Conservation (phyloP, 2,329 filamentous ascomycete species). For the Waltergamsia citrina region DNA sequence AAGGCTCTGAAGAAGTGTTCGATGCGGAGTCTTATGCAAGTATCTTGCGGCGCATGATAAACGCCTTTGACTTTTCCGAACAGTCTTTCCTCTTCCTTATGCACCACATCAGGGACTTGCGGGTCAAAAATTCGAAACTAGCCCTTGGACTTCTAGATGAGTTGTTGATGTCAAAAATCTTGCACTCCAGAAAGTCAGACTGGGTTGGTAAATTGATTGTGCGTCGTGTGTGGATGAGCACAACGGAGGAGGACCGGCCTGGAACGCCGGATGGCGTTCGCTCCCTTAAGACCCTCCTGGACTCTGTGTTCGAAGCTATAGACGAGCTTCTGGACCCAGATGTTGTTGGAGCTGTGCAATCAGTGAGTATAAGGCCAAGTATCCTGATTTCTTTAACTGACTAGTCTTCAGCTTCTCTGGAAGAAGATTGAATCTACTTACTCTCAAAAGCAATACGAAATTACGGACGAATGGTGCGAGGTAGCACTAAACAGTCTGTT, state of each 20-base stretch:
- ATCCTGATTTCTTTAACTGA: neutral
- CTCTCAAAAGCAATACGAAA: slow-evolving; percentile 37
- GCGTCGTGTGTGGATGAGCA: slow-evolving; percentile 57
- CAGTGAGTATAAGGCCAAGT: slow-evolving; percentile 31
- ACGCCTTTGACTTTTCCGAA: slow-evolving; percentile 48
- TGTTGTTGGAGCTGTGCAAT: slow-evolving; percentile 59
- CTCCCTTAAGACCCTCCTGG: slow-evolving; percentile 15
- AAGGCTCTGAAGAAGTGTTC: slow-evolving; percentile 33
- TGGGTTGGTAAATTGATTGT: slow-evolving; percentile 65
- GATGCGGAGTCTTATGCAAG: slow-evolving; percentile 36
- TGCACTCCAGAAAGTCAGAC: slow-evolving; percentile 33
- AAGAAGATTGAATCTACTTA: slow-evolving; percentile 59
- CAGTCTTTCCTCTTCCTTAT: slow-evolving; percentile 57
- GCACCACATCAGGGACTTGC: slow-evolving; percentile 57
- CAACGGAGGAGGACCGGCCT: slow-evolving; percentile 28
- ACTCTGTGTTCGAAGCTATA: slow-evolving; percentile 30
- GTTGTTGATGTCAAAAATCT: slow-evolving; percentile 49
- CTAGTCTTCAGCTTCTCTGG: slow-evolving; percentile 60
- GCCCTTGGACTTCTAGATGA: slow-evolving; percentile 48
- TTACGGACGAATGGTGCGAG: slow-evolving; percentile 61
- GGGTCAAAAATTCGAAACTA: slow-evolving; percentile 38
- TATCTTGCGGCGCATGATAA: slow-evolving; percentile 53
- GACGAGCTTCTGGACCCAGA: slow-evolving; percentile 41
- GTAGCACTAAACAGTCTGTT: slow-evolving; percentile 61
- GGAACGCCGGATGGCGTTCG: slow-evolving; percentile 9